Evolutionary conservation across 768 basidiomycete species (phyloP), one percentile per base, ranked within the genome.

Genomic region (Tylopilus plumbeoviolaceoides): DNA sequence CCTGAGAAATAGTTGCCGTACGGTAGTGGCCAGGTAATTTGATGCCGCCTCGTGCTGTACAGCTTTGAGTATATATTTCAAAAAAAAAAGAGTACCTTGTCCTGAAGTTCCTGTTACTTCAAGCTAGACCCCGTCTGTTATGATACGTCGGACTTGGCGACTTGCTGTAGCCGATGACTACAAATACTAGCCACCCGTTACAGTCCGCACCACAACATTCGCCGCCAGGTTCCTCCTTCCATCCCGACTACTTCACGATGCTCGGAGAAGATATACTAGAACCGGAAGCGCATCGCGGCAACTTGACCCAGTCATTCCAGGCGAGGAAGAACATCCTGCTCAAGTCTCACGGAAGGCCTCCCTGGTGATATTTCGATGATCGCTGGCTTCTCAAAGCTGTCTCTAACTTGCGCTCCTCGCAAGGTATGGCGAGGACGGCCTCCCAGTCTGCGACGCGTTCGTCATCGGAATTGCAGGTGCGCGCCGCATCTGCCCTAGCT

Each of bases 391-490:
- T 27, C 38, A 39, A 42, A 36, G 33, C 36, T 44, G 42, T 55
- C 44, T 57, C 57, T 67, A n/a, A 58, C 50, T 30, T 20, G 48
- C 28, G 18, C 38, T 36, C 15, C 58, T 33, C 56, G 43, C 44
- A 58, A 91, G 90, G 90, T 93, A 93, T 67, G 81, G 79, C 28
- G 81, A 85, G 65, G 82, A 90, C 57, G 91, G 91, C 1, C 72
- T 79, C 44, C 78, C 82, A 18, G 78, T 83, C 14, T 77, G 76
- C 38, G 83, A 86, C 63, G 91, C 91, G 15, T 93, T 91, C 62
- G 91, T 92, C 38, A 82, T 93, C 53, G 91, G 82, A 8, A 83
- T 93, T 56, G 89, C 87, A 64, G 91, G 91, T 87, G 63, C 15
- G 64, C 30, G 50, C 73, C 68, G n/a, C 33, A 8, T 48, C 18